Conservation (phyloP, 768 basidiomycete species). For the Chalciporus piperatus region DNA sequence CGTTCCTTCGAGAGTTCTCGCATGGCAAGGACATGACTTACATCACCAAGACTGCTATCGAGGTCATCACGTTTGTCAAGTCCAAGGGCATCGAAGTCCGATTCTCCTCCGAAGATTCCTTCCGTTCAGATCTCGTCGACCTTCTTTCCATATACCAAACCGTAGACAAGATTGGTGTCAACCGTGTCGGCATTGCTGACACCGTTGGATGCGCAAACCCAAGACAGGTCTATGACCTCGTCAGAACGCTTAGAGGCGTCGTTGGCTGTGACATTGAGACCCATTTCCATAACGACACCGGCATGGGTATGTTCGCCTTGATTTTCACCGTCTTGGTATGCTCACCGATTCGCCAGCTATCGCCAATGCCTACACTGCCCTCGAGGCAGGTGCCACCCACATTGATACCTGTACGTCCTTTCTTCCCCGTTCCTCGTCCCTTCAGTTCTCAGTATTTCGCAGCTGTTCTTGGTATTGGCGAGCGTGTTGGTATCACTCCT, state of each 20-base stretch:
- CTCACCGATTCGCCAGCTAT: constrained; percentile 55
- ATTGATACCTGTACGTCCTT: constrained; percentile 84
- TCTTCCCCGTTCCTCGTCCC: not conserved
- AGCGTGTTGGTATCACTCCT: constrained; percentile 98
- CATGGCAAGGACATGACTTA: constrained; percentile 99
- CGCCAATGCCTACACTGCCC: constrained; percentile 96
- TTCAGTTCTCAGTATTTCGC: constrained; percentile 1
- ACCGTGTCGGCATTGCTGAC: constrained; percentile 98
- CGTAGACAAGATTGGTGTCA: constrained; percentile 98
- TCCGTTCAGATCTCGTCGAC: constrained; percentile 99
- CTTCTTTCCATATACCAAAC: constrained; percentile 98
- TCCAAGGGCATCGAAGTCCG: constrained; percentile 99
- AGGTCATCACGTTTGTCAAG: constrained; percentile 99
- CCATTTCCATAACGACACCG: constrained; percentile 98
- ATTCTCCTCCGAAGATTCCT: constrained; percentile 99
- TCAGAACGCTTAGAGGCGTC: constrained; percentile 92
- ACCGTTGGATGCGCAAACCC: constrained; percentile 99
- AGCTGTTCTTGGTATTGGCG: constrained; percentile 97
- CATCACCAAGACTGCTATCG: constrained; percentile 98
- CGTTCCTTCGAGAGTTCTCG: constrained; percentile 98
- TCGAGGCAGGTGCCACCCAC: constrained; percentile 98
- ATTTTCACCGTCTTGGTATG: not conserved
- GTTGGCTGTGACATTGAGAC: constrained; percentile 98
- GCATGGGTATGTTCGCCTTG: constrained; percentile 63
- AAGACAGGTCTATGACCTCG: constrained; percentile 96